A percentile compares a stretch with the other conserved stretches of the same genome.
These are phyloP conservation scores for Lumnitzera littorea DNA, from an alignment of 345 rosid genomes.

Conservation along the genomic window DNA sequence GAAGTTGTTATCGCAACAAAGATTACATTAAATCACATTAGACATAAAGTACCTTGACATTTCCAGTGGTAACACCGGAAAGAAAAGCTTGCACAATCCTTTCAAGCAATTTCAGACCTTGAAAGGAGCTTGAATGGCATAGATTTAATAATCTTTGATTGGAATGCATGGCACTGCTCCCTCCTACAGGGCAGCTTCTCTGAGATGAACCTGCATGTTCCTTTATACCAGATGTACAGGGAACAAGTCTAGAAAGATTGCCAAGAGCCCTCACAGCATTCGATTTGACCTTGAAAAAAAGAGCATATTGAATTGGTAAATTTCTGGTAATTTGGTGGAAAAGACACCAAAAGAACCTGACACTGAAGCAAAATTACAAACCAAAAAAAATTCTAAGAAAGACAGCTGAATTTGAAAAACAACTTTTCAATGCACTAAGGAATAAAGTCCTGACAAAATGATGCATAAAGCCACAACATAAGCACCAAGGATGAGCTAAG, in stretches of 20 bases:
- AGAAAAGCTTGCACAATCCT: constrained; percentile 84
- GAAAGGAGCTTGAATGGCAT: constrained; percentile 21
- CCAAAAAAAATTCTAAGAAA: no score
- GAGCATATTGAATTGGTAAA: no score
- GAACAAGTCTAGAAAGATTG: background rate
- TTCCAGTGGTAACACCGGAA: constrained; percentile 91
- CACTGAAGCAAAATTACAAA: no score
- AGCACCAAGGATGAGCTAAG: no score
- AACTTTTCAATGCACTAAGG: no score
- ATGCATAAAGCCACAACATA: no score
- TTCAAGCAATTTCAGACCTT: constrained; percentile 44
- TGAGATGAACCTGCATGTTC: constrained; percentile 16
- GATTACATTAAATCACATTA: background rate
- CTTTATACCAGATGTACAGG: constrained; percentile 4
- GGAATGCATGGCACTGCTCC: constrained; percentile 10
- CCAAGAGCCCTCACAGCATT: constrained; percentile 2
- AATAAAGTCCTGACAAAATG: no score
- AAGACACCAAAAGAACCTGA: no score
- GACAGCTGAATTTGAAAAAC: no score
- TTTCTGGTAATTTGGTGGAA: no score
- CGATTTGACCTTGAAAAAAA: constrained; percentile 37
- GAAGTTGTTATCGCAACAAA: background rate
- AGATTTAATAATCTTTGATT: constrained; percentile 13
- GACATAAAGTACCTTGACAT: constrained; percentile 64
- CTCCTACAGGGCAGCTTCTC: constrained; percentile 5